phyloP scores from a whole-genome alignment of 2,329 filamentous ascomycete species.

The Ophiosphaerella narmari region DNA sequence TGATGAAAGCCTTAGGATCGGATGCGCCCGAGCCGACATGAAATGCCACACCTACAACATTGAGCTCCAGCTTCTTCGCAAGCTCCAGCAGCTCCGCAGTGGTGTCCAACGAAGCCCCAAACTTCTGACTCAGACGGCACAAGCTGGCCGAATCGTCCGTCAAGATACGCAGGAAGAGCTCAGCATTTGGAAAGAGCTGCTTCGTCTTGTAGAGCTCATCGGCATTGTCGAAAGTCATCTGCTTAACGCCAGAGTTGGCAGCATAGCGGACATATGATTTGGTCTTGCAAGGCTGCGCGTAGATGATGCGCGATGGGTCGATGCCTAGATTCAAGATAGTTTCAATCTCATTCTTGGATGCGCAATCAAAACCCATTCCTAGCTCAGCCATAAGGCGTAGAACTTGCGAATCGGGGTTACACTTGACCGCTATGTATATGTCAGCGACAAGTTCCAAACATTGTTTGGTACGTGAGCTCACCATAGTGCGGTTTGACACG shows the following conservation, averaged over 20 bases:
- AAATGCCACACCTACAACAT: constrained; percentile 95
- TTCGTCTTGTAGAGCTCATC: constrained; percentile 99
- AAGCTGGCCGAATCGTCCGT: constrained; percentile 95
- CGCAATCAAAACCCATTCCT: constrained; percentile 96
- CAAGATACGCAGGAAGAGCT: constrained; percentile 91
- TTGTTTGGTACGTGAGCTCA: constrained; percentile 50
- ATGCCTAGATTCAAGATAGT: constrained; percentile 82
- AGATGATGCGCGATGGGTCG: constrained; percentile 91
- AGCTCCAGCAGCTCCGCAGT: constrained; percentile 77
- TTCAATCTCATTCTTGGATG: constrained; percentile 96
- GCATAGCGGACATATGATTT: constrained; percentile 96
- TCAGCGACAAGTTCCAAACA: constrained; percentile 25
- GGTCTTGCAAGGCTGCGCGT: constrained; percentile 99
- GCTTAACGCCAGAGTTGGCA: constrained; percentile 80
- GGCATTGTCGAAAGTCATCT: constrained; percentile 99
- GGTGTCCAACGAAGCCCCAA: constrained; percentile 85
- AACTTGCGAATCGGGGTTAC: constrained; percentile 91
- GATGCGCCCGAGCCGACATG: constrained; percentile 96
- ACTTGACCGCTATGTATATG: constrained; percentile 79
- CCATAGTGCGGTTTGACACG: constrained; percentile 97
- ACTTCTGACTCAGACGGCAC: constrained; percentile 96
- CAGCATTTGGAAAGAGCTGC: constrained; percentile 83
- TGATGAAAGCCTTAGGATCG: constrained; percentile 87
- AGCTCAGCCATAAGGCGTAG: constrained; percentile 84
- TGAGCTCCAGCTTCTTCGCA: constrained; percentile 81